These are phyloP conservation scores for Tolypocladium nubicola DNA, from an alignment of 2,329 filamentous ascomycete species.

Conservation along the genomic window DNA sequence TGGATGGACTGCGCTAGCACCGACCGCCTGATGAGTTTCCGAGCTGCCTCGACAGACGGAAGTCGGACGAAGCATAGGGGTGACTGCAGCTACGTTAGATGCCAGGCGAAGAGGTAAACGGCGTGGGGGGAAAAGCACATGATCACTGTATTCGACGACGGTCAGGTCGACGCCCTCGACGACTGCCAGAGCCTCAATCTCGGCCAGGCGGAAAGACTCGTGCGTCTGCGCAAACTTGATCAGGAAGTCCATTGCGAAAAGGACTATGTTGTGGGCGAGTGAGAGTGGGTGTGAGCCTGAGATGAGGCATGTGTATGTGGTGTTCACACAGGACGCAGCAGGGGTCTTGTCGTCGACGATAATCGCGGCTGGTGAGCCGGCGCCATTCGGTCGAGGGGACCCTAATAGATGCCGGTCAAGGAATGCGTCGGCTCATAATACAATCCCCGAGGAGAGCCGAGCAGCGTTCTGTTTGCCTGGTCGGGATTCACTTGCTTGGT, in stretches of 20 bases:
- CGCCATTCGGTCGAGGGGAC: not conserved
- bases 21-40: slow-evolving; percentile 59
- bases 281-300: not conserved
- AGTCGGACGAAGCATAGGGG: slow-evolving; percentile 76
- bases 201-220: slow-evolving; percentile 80
- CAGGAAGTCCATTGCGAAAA: slow-evolving; percentile 57
- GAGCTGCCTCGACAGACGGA: slow-evolving; percentile 52
- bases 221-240: slow-evolving; percentile 84
- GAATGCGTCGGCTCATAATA: not conserved
- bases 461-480: not conserved
- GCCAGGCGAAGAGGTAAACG: slow-evolving; percentile 1
- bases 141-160: slow-evolving; percentile 62
- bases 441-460: not conserved
- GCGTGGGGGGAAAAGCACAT: slow-evolving; percentile 43
- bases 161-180: slow-evolving; percentile 57
- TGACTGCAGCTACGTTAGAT: slow-evolving; percentile 43
- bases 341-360: not conserved
- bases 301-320: not conserved
- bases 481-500: not conserved
- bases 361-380: not conserved
- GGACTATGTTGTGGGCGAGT: not conserved
- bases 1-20: slow-evolving; percentile 77
- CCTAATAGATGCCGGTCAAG: not conserved
- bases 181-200: slow-evolving; percentile 70
- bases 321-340: not conserved